Evolutionary conservation across 1,284 basidiomycete species (phyloP), one percentile per base, ranked within the genome.

Genomic region (Cystobasidium sp.): DNA sequence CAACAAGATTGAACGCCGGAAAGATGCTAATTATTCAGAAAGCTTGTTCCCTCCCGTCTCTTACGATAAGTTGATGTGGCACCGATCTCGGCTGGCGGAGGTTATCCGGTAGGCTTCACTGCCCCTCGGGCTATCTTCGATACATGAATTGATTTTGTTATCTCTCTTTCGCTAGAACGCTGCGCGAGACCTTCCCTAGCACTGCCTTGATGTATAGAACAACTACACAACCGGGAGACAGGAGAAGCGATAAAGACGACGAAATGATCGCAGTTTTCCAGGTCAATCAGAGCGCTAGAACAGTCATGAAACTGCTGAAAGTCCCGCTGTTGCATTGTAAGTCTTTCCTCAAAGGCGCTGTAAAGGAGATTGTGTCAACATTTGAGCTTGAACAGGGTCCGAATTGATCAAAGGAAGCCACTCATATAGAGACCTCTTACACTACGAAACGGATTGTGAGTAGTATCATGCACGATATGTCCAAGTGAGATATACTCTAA

Each of bases 121-220:
- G 14, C 47, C 37, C 6, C 24, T 9, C 18, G 1, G 1, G 12
- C 37, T 1, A 61, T 9, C 16, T 22, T 24, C 58, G 18, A 20
- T 9, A 12, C 7, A 3, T 8, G 31, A 24, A 59, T n/a, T 7
- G 46, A 51, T 12, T 39, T 47, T 16, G 12, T 2, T 37, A n/a
- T 18, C n/a, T 10, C 37, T 22, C 37, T 43, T 20, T 16, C 49
- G 8, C 14, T 44, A 73, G 70, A 24, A 52, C 53, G 16, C 63
- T 73, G 6, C 70, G 55, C 14, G 24, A n/a, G 20, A 58, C 46
- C 20, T 73, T 73, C 52, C 70, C 70, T 10, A 14, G 31, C 3
- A 61, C 43, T 53, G 58, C 37, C 37, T 31, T 73, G 14, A 73
- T 73, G 70, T 73, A 73, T 24, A 49, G 70, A 20, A 73, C 70